Conservation (phyloP, 805 yeast genomes). For the Zygosaccharomyces siamensis region DNA sequence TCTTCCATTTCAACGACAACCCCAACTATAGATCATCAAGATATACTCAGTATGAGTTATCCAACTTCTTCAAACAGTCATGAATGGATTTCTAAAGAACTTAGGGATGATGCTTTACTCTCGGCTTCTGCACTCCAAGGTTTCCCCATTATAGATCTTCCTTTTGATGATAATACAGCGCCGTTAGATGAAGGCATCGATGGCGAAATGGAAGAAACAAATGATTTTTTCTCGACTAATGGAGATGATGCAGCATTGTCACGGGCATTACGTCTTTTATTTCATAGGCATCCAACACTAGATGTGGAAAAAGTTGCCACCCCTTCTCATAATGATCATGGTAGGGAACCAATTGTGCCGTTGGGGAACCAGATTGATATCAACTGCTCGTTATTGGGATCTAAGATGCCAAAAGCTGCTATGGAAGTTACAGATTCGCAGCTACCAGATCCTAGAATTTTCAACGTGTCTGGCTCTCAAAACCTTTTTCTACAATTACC, state of each 20-base stretch:
- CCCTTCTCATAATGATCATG: not conserved
- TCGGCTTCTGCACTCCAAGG: constrained; percentile 62
- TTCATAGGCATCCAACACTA: constrained; percentile 4
- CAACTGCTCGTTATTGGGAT: constrained; percentile 10
- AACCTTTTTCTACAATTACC: constrained; percentile 43
- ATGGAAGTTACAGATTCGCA: constrained; percentile 21
- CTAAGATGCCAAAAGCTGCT: constrained; percentile 23
- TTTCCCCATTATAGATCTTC: constrained; percentile 12
- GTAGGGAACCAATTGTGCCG: constrained; percentile 2
- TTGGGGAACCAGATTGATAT: constrained; percentile 5
- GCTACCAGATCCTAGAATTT: constrained; percentile 17
- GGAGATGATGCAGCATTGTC: constrained; percentile 6
- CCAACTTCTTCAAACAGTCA: constrained; percentile 36
- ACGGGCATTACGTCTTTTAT: constrained; percentile 8
- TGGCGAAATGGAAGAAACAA: not conserved
- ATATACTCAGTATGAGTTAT: constrained; percentile 11
- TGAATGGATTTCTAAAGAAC: constrained; percentile 67
- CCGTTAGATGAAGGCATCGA: constrained; percentile 1
- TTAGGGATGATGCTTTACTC: constrained; percentile 64
- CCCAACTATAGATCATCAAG: not conserved
- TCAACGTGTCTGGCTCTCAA: constrained; percentile 9
- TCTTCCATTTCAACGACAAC: not conserved
- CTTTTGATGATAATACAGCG: not conserved
- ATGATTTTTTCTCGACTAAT: not conserved
- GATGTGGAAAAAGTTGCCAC: not conserved